These are phyloP conservation scores for Alternaria sp. DNA, from an alignment of 2,329 filamentous ascomycete species.

Conservation along the genomic window DNA sequence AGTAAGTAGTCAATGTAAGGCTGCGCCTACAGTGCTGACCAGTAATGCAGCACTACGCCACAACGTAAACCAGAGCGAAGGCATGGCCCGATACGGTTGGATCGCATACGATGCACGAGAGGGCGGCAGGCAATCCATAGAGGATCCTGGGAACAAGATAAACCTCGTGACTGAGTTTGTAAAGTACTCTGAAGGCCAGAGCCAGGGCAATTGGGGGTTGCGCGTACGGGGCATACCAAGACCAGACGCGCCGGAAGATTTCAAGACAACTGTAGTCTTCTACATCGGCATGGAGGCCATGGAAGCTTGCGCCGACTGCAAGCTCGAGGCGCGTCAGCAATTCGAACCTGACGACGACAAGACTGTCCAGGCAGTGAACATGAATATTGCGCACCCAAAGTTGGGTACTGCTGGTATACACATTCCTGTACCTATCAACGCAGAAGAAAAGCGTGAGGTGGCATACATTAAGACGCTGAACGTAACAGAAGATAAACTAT, in stretches of 20 bases:
- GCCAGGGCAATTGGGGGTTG: constrained; percentile 90
- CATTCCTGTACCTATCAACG: constrained; percentile 68
- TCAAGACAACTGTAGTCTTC: constrained; percentile 81
- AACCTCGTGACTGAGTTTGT: constrained; percentile 92
- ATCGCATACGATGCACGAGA: constrained; percentile 89
- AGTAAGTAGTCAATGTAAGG: constrained; percentile 62
- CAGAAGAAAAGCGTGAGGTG: constrained; percentile 66
- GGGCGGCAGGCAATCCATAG: constrained; percentile 86
- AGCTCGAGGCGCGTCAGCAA: constrained; percentile 64
- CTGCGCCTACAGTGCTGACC: constrained; percentile 13
- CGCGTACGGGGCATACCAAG: constrained; percentile 81
- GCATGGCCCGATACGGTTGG: constrained; percentile 95
- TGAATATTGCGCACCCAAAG: constrained; percentile 72
- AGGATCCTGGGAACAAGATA: constrained; percentile 83
- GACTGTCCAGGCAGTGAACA: constrained; percentile 67
- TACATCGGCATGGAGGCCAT: constrained; percentile 81
- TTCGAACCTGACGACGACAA: constrained; percentile 58
- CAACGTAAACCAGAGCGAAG: constrained; percentile 91
- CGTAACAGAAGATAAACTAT: constrained; percentile 71
- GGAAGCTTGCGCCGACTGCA: constrained; percentile 56
- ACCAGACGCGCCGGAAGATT: constrained; percentile 67
- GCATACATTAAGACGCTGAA: constrained; percentile 73
- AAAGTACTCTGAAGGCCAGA: constrained; percentile 83
- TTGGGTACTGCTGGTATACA: constrained; percentile 82
- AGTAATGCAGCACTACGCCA: constrained; percentile 71